Evolutionary conservation across 192 early-diverging fungal genomes (phyloP).

Genomic region (Coemansia sp.): DNA sequence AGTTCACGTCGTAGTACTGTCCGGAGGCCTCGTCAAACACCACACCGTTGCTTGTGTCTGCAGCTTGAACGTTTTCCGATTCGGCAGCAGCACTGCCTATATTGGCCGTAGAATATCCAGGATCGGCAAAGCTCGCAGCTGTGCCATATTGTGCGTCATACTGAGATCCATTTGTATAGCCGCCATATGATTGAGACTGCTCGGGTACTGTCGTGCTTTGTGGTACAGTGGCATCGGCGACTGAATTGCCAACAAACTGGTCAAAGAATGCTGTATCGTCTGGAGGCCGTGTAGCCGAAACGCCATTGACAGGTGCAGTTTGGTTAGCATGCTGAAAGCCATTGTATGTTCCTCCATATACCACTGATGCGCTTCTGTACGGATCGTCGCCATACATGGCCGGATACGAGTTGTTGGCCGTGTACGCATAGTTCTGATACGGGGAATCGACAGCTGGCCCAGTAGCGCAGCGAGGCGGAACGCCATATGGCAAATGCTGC

Average conservation of each 20-base stretch:
- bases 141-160: not conserved
- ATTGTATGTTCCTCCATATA: slow-evolving; percentile 30
- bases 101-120: not conserved
- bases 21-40: slow-evolving; percentile 36
- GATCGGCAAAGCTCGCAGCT: not conserved
- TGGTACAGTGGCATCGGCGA: not conserved
- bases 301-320: not conserved
- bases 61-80: not conserved
- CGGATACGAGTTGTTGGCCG: not conserved
- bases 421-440: slow-evolving; percentile 20
- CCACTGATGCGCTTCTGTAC: slow-evolving; percentile 45
- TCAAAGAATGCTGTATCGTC: slow-evolving; percentile 30
- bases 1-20: slow-evolving; percentile 48
- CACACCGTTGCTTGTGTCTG: slow-evolving; percentile 13
- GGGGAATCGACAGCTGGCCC: slow-evolving; percentile 42
- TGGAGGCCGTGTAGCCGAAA: not conserved
- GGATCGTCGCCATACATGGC: slow-evolving; percentile 9
- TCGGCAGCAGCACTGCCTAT: not conserved
- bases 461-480: slow-evolving; percentile 49
- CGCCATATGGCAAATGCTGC: slow-evolving; percentile 5
- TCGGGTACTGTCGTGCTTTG: not conserved
- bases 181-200: not conserved
- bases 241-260: slow-evolving; percentile 17
- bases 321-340: slow-evolving; percentile 20
- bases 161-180: not conserved